Base-by-base conservation (phyloP, 768 basidiomycete species). In the Naganishia vishniacii region DNA sequence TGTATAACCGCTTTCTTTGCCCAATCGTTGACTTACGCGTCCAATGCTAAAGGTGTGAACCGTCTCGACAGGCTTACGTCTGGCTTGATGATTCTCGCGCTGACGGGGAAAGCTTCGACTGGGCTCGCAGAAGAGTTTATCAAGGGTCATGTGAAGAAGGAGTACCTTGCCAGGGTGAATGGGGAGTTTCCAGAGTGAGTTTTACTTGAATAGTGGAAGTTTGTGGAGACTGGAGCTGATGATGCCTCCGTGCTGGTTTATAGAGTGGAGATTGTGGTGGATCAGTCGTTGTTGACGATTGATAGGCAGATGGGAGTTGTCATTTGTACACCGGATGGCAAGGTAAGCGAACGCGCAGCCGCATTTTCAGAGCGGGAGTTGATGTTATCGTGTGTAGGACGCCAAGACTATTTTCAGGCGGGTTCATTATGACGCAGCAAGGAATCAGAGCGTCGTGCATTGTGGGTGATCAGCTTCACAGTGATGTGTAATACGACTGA, bases 251-350 rank as follows among this genome's bases (percentile, higher is more conserved):
- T n/a, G n/a, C n/a, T n/a, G n/a, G n/a, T n/a, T n/a, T 4, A 8
- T 25, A 93, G 92, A 44, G 86, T 83, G 59, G 88, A 92, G 72
- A 79, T 90, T n/a, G 76, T 82, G 0, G 91, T 91, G 65, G 89
- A 93, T 65, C 81, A 91, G 72, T 89, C 91, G 0, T 78, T 99
- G 7, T 77, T 99, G 63, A 92, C 91, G 0, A 85, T 97, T 0
- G 95, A 99, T 78, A 83, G 92, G 58, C 93, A 97, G 74, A 92
- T 97, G 86, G 95, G 95, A 3, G 78, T 99, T 48, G 97, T 97
- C 66, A 87, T 98, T 58, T 89, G 97, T 16, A 91, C 95, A 72
- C 91, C 93, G 0, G 86, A 93, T 62, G 95, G 95, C 45, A 92
- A 97, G 82, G 91, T 90, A 71, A 40, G 71, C 67, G 20, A 34